Evolutionary conservation across 495 filamentous ascomycete genomes (phyloP).

Genomic region (Daldinia caldariorum): DNA sequence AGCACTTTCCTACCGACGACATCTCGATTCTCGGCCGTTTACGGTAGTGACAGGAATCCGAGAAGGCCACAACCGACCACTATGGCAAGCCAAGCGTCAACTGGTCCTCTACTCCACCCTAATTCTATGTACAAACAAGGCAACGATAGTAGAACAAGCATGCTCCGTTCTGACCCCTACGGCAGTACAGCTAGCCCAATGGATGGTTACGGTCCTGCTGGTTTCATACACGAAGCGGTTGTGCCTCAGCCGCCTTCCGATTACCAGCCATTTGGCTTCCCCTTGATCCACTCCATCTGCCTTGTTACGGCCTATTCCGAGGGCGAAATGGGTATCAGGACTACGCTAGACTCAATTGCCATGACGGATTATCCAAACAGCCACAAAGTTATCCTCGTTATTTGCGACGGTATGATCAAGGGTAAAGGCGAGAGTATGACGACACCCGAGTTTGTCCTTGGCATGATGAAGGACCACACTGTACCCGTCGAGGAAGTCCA

Average conservation of each 20-base stretch:
- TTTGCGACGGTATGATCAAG: conserved; percentile 98
- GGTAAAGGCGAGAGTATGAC: conserved; percentile 87
- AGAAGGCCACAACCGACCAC: conserved; percentile 76
- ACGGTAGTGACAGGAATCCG: conserved; percentile 69
- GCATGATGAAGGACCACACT: conserved; percentile 94
- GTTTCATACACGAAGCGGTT: conserved; percentile 94
- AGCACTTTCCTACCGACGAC: conserved; percentile 84
- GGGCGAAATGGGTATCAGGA: conserved; percentile 89
- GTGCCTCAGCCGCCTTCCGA: conserved; percentile 98
- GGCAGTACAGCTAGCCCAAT: conserved; percentile 66
- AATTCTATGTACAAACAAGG: conserved; percentile 77
- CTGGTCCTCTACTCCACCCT: conserved; percentile 76
- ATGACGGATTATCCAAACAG: conserved; percentile 99
- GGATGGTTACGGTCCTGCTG: conserved; percentile 83
- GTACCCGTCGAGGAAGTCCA: conserved; percentile 80
- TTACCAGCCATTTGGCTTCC: conserved; percentile 96
- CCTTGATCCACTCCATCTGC: conserved; percentile 91
- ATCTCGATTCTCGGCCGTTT: conserved; percentile 94
- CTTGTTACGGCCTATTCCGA: conserved; percentile 98
- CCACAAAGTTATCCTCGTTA: conserved; percentile 94
- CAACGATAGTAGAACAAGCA: conserved; percentile 71
- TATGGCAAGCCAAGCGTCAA: conserved; percentile 94
- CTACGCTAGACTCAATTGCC: conserved; percentile 94
- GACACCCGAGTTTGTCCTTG: conserved; percentile 88
- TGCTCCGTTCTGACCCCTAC: conserved; percentile 61